A percentile compares a stretch with the other conserved stretches of the same genome.
These are phyloP conservation scores for Solanum paucissectum DNA, from an alignment of 257 asterid species.

Conservation along the genomic window DNA sequence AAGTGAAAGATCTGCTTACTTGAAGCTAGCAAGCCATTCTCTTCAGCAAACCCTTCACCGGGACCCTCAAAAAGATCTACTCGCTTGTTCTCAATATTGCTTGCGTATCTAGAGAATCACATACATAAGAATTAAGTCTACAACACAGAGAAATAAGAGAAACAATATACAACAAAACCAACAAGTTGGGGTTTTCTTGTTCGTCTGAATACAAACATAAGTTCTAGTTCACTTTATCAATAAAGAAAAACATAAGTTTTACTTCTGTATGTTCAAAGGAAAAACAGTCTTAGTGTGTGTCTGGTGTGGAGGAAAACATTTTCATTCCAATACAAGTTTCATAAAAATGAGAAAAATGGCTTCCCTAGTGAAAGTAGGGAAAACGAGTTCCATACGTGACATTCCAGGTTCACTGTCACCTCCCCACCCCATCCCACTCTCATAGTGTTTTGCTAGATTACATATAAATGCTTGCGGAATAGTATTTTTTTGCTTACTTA, in stretches of 20 bases:
- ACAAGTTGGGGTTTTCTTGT: neutral
- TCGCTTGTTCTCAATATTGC: slow-evolving; percentile 78
- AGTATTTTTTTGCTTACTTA: neutral
- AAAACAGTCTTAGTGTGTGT: neutral
- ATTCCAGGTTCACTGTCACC: neutral
- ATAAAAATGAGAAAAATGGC: neutral
- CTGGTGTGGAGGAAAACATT: neutral
- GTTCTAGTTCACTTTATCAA: neutral
- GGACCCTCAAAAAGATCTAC: slow-evolving; percentile 97
- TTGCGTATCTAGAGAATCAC: slow-evolving; percentile 57
- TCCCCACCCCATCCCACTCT: neutral
- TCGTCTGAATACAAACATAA: neutral
- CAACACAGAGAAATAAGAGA: neutral
- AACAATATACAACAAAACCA: neutral
- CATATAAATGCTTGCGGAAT: neutral
- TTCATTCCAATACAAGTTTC: neutral
- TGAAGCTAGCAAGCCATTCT: slow-evolving; percentile 84
- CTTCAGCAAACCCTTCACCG: slow-evolving; percentile 84
- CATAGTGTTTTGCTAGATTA: neutral
- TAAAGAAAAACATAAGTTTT: neutral
- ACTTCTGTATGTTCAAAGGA: neutral
- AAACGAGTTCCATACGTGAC: neutral
- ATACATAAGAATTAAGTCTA: slow-evolving; percentile 6
- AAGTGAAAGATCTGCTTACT: slow-evolving; percentile 33
- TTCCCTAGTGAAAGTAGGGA: neutral